Conservation (phyloP, 2,329 filamentous ascomycete species). For the Epichloe bromicola region DNA sequence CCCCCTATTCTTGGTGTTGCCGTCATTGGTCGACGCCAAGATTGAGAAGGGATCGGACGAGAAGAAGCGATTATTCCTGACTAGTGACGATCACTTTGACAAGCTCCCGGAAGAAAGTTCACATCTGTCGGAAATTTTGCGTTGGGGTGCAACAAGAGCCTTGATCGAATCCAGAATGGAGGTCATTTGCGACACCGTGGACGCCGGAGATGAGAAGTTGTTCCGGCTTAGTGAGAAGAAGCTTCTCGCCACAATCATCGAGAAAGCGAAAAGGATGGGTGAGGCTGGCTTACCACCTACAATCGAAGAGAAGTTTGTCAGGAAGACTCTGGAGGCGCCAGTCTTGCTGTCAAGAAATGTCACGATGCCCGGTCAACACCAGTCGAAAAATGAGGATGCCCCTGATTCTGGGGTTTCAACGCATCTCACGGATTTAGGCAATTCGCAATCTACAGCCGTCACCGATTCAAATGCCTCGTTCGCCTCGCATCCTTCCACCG, state of each 20-base stretch:
- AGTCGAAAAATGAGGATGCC: conserved; percentile 5
- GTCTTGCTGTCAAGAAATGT: conserved; percentile 54
- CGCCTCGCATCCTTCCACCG: conserved; percentile 29
- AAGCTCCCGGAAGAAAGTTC: conserved; percentile 38
- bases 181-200: conserved; percentile 66
- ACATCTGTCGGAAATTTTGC: conserved; percentile 46
- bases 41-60: conserved; percentile 28
- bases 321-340: conserved; percentile 62
- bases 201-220: conserved; percentile 75
- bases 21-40: conserved; percentile 44
- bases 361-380: conserved; percentile 17
- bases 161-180: conserved; percentile 53
- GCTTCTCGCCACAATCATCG: conserved; percentile 49
- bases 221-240: conserved; percentile 66
- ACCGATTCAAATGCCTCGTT: conserved; percentile 23
- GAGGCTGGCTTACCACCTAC: conserved; percentile 55
- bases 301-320: conserved; percentile 77
- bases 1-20: conserved; percentile 65
- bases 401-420: conserved; percentile 11
- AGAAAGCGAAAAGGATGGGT: conserved; percentile 62
- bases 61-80: conserved; percentile 51
- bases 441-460: conserved; percentile 29
- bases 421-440: conserved; percentile 15
- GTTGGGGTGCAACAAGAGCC: conserved; percentile 30
- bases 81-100: conserved; percentile 61